These are phyloP conservation scores for Kwoniella botswanensis DNA, from an alignment of 768 basidiomycete genomes.

Conservation along the genomic window DNA sequence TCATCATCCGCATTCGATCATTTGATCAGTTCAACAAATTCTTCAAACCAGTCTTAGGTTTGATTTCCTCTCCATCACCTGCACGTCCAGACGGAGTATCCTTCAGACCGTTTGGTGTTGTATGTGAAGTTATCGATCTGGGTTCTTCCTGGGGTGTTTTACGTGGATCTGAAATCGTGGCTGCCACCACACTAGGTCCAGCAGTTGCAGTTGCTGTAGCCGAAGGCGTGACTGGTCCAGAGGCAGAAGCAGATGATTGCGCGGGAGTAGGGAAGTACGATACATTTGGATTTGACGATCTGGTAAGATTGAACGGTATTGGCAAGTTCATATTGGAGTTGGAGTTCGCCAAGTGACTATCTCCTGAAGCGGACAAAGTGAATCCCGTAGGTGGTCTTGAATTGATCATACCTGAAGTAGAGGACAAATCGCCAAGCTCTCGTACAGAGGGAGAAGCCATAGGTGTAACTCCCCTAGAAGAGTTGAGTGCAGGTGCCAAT, in stretches of 20 bases:
- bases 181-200: neutral
- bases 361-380: neutral
- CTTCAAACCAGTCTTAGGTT: conserved; percentile 14
- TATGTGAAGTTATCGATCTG: no score
- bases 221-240: neutral
- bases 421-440: conserved; percentile 5
- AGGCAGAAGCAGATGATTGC: conserved; percentile 1
- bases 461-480: conserved; percentile 4
- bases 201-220: neutral
- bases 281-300: conserved; percentile 22
- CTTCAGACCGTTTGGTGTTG: neutral
- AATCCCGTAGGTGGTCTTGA: conserved; percentile 5
- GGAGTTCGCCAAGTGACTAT: neutral
- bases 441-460: neutral
- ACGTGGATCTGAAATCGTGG: neutral
- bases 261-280: conserved; percentile 13
- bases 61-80: conserved; percentile 10
- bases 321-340: conserved; percentile 2
- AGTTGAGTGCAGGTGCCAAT: conserved; percentile 6
- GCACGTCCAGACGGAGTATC: neutral
- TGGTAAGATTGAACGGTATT: conserved; percentile 9
- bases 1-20: no score
- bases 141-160: neutral
- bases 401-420: no score
- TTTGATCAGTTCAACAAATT: conserved; percentile 22